Base-by-base conservation (phyloP, 768 basidiomycete genomes). In the Boletellus emodensis region DNA sequence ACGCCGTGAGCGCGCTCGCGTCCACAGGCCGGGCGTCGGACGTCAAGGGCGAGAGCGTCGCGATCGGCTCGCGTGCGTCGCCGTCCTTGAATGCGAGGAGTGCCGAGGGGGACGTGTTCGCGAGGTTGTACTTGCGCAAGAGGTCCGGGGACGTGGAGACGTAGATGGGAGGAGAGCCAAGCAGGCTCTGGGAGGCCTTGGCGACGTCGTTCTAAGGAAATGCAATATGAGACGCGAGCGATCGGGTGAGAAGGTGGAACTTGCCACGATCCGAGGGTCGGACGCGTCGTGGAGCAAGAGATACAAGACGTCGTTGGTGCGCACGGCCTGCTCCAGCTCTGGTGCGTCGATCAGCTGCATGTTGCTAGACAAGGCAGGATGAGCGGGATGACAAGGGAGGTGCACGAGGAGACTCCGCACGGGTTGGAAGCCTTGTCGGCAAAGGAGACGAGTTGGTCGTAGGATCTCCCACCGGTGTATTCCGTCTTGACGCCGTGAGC, bases 371-470 rank as follows among this genome's bases (percentile, higher is more conserved):
- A 26, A 26, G n/a, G 8, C 2, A 22, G 6, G 10, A 20, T 48
- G 38, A 52, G 33, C 12, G 18, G n/a, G 6, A 12, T 44, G n/a
- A 48, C 28, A 32, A 34, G n/a, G n/a, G 43, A 4, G 17, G 11
- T 26, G 24, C 20, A 20, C 20, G 22, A 50, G 20, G 22, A 6
- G 74, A 3, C 7, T 2, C 10, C 88, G 61, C 59, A 93, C 89
- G 83, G 78, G 6, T 81, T 75, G 28, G 80, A 75, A 0, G 90
- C 88, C 64, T 85, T 90, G 57, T 84, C 79, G 0, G 85, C 82
- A 65, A 93, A 99, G 0, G 74, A 70, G 55, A 79, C 75, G 58
- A 99, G 71, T 38, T 83, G 79, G 3, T 85, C 82, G 1, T 95
- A 65, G 46, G 80, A 84, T 38, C 95, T 69, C 1, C 81, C 80